Conservation (phyloP, 1,284 basidiomycete species). For the Leccinum brunneo-olivaceum region DNA sequence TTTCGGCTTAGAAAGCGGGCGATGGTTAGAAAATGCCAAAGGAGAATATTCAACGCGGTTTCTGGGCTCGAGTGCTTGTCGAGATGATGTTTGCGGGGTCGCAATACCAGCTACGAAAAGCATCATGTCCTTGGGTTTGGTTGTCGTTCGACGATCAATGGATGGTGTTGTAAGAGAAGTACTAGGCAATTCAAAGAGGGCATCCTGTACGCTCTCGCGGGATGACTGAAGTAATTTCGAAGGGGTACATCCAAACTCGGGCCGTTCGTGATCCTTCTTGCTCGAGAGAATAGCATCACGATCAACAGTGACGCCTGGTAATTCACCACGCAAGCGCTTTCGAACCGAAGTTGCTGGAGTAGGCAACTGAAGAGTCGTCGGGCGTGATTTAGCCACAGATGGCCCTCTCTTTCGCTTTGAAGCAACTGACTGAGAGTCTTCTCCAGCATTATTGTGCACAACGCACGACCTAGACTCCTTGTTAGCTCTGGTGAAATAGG, state of each 20-base stretch:
- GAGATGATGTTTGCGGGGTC: constrained; percentile 18
- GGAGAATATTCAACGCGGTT: constrained; percentile 2
- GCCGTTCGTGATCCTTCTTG: constrained; percentile 3
- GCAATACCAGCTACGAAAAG: constrained; percentile 1
- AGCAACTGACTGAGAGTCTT: constrained; percentile 4
- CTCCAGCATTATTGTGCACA: constrained; percentile 6
- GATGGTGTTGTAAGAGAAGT: constrained; percentile 9
- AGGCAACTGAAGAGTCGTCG: constrained; percentile 16
- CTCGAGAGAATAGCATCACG: background rate
- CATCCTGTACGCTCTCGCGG: background rate
- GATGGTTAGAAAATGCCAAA: constrained; percentile 1
- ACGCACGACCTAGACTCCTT: constrained; percentile 7
- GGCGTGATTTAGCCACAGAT: constrained; percentile 5
- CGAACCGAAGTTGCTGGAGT: constrained; percentile 20
- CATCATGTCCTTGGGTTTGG: background rate
- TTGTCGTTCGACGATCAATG: constrained; percentile 3
- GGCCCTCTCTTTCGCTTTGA: constrained; percentile 20
- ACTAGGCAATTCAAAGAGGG: background rate
- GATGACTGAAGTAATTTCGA: background rate
- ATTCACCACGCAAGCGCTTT: constrained; percentile 9
- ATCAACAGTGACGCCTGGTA: background rate
- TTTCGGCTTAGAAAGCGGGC: background rate
- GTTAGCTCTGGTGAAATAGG: constrained; percentile 18
- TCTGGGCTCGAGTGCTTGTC: background rate
- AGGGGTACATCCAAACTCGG: constrained; percentile 1